These are phyloP conservation scores for Dendrocalamus sinicus DNA, from an alignment of 176 grass and related monocot genomes.

Conservation along the genomic window DNA sequence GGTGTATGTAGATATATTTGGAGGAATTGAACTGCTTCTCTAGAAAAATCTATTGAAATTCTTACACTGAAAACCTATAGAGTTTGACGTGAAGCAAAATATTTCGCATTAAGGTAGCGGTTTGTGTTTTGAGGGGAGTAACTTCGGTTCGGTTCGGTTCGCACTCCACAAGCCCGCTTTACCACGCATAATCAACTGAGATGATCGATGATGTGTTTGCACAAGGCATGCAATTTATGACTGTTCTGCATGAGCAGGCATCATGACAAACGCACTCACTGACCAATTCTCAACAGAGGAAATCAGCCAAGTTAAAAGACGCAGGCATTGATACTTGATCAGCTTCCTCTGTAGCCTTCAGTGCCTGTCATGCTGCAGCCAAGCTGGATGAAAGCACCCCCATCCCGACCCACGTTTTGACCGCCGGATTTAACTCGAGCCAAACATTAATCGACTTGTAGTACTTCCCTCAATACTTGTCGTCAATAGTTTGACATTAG, in stretches of 20 bases:
- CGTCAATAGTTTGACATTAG: background rate
- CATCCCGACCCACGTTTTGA: slow-evolving; percentile 16
- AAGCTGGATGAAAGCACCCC: background rate
- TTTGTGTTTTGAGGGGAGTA: background rate
- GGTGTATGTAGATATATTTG: background rate
- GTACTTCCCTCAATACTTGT: background rate
- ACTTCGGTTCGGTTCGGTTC: background rate
- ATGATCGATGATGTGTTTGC: background rate
- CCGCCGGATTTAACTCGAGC: background rate
- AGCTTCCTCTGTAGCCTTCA: background rate
- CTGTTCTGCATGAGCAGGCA: background rate
- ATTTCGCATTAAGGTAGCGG: background rate
- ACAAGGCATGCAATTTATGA: slow-evolving; percentile 19
- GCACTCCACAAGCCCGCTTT: background rate
- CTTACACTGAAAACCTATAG: background rate
- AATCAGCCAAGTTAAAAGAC: slow-evolving; percentile 6
- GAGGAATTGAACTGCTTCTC: background rate
- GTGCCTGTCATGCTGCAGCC: background rate
- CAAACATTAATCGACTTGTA: background rate
- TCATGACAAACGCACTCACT: slow-evolving; percentile 34
- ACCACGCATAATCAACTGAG: background rate
- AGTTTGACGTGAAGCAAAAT: background rate
- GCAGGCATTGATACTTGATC: slow-evolving; percentile 23
- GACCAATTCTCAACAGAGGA: slow-evolving; percentile 20
- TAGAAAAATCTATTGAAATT: background rate